A percentile compares a stretch with the other conserved stretches of the same genome.
Conservation (phyloP, 73 alveolate genomes). For the Symbiodinium natans region DNA sequence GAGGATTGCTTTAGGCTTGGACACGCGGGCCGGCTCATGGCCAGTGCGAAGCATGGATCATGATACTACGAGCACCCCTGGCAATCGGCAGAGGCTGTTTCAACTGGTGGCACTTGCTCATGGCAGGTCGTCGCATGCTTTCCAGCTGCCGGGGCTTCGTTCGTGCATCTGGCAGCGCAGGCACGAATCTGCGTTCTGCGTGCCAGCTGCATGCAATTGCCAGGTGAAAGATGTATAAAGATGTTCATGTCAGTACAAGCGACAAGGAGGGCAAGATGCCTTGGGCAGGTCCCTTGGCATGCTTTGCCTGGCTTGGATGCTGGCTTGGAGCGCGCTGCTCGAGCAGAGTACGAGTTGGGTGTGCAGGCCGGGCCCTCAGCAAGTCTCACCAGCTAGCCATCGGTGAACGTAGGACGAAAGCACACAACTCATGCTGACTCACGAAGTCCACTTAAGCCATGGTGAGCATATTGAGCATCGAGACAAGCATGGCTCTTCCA, state of each 20-base stretch:
- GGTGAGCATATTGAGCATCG: too few species aligned
- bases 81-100: neutral
- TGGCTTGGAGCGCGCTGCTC: slow-evolving; percentile 75
- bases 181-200: neutral
- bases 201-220: too few species aligned
- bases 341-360: slow-evolving; percentile 82
- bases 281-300: slow-evolving; percentile 64
- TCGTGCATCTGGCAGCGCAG: slow-evolving; percentile 27
- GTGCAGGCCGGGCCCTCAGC: neutral
- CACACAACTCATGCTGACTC: too few species aligned
- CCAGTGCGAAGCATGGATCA: neutral
- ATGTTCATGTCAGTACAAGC: too few species aligned
- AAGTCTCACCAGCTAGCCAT: too few species aligned
- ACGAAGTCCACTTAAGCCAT: too few species aligned
- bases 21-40: slow-evolving; percentile 1
- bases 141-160: neutral
- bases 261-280: too few species aligned
- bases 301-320: slow-evolving; percentile 46
- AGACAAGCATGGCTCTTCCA: too few species aligned
- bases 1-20: too few species aligned
- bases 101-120: neutral
- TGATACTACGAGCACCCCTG: neutral
- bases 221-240: too few species aligned
- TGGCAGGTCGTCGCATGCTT: neutral
- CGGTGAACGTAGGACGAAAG: too few species aligned